Conservation (phyloP, 192 early-diverging fungal species). For the Gamsiella multidivaricata region DNA sequence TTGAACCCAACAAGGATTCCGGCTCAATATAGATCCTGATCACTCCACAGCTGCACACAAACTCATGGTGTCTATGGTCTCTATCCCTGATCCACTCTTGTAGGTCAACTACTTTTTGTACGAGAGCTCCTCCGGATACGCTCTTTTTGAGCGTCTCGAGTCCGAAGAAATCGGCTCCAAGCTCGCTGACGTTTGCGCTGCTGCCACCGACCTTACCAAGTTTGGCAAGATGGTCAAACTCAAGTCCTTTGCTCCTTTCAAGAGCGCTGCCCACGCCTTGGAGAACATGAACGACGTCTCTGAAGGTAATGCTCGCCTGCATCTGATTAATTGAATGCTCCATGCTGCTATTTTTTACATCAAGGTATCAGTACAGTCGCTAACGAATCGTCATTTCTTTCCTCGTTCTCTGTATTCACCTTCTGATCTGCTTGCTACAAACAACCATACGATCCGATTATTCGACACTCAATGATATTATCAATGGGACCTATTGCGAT, state of each 20-base stretch:
- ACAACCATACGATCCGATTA: background rate
- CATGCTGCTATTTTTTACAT: background rate
- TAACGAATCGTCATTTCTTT: background rate
- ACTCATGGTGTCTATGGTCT: background rate
- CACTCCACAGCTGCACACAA: background rate
- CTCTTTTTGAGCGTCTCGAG: conserved; percentile 93
- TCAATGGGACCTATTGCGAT: no score
- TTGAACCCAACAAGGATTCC: no score
- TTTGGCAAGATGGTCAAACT: conserved; percentile 93
- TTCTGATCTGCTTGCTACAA: background rate
- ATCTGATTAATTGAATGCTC: background rate
- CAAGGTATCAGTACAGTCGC: background rate
- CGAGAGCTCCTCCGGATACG: conserved; percentile 97
- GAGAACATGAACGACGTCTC: conserved; percentile 99
- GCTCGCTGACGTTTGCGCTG: conserved; percentile 86
- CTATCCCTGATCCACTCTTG: conserved; percentile 3
- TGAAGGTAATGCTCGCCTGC: conserved; percentile 75
- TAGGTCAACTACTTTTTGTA: conserved; percentile 80
- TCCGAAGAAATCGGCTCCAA: conserved; percentile 96
- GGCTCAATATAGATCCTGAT: no score
- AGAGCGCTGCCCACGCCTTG: conserved; percentile 94
- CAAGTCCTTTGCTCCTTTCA: conserved; percentile 97
- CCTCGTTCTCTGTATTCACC: background rate
- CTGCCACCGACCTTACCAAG: conserved; percentile 85
- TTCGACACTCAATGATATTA: background rate